These are phyloP conservation scores for Lentinula detonsa DNA, from an alignment of 768 basidiomycete genomes.

Conservation along the genomic window DNA sequence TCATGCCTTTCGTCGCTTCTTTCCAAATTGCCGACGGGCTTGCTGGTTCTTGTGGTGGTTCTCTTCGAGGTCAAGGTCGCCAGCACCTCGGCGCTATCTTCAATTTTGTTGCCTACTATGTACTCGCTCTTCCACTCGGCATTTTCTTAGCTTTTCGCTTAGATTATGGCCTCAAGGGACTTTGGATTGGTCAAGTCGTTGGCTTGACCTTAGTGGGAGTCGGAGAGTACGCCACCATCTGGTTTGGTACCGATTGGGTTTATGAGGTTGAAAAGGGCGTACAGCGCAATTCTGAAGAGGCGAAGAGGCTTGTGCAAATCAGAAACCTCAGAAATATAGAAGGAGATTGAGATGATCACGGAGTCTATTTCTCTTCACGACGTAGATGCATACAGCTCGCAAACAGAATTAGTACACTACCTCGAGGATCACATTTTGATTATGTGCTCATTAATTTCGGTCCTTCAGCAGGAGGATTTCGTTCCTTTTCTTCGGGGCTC, in stretches of 20 bases:
- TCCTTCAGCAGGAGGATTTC: not conserved
- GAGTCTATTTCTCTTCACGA: too few relatives aligned
- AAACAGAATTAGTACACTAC: too few relatives aligned
- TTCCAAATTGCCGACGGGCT: conserved; percentile 82
- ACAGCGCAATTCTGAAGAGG: conserved; percentile 43
- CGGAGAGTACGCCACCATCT: conserved; percentile 59
- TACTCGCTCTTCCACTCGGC: conserved; percentile 74
- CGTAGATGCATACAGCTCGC: too few relatives aligned
- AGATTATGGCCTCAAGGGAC: conserved; percentile 50
- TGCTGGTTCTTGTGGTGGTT: conserved; percentile 56
- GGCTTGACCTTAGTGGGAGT: conserved; percentile 68
- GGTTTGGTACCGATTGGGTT: conserved; percentile 57
- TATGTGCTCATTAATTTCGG: too few relatives aligned
- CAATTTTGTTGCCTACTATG: conserved; percentile 73
- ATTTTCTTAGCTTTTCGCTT: conserved; percentile 63
- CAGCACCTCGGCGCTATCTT: conserved; percentile 73
- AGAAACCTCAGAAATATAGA: not conserved
- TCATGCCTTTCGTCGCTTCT: conserved; percentile 71
- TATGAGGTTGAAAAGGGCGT: conserved; percentile 51
- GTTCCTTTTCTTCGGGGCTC: conserved; percentile 4
- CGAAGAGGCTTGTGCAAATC: conserved; percentile 17
- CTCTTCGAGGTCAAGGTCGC: conserved; percentile 74
- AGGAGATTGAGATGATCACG: not conserved
- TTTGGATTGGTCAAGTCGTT: conserved; percentile 83
- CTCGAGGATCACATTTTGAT: too few relatives aligned